Evolutionary conservation across 306 rosid genomes (phyloP).

Genomic region (Betula pendula): DNA sequence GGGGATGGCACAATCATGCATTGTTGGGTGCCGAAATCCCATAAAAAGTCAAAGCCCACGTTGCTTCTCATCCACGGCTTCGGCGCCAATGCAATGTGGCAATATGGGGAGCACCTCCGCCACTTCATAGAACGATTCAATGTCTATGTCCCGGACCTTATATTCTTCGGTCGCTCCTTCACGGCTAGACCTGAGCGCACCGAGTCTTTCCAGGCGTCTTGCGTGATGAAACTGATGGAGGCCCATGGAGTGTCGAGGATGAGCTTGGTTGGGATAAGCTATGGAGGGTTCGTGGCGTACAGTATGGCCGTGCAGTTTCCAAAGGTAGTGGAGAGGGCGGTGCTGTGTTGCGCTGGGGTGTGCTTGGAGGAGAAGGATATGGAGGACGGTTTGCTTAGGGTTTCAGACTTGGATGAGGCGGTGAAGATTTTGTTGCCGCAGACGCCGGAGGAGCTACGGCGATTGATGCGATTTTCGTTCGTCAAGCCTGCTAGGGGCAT

Average conservation of each 20-base stretch:
- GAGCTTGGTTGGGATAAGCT: constrained; percentile 74
- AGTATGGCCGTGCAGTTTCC: constrained; percentile 65
- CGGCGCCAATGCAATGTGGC: constrained; percentile 90
- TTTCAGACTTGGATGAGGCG: constrained; percentile 62
- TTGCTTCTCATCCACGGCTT: constrained; percentile 72
- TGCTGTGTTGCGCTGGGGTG: constrained; percentile 67
- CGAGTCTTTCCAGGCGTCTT: constrained; percentile 59
- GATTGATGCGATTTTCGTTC: constrained; percentile 56
- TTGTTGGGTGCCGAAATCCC: constrained; percentile 67
- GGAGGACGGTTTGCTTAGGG: constrained; percentile 56
- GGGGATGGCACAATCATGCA: constrained; percentile 70
- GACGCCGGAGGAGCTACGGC: constrained; percentile 63
- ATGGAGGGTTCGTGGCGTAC: constrained; percentile 77
- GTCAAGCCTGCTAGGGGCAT: constrained; percentile 50
- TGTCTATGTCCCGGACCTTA: constrained; percentile 73
- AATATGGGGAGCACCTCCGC: constrained; percentile 54
- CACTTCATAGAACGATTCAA: constrained; percentile 46
- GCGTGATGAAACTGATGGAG: constrained; percentile 54
- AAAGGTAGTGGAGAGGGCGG: constrained; percentile 51
- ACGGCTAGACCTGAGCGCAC: constrained; percentile 50
- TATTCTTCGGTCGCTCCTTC: constrained; percentile 70
- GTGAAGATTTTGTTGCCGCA: constrained; percentile 63
- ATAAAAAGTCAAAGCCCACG: constrained; percentile 37
- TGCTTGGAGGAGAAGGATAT: constrained; percentile 68
- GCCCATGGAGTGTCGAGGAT: constrained; percentile 37